A percentile compares a stretch with the other conserved stretches of the same genome.
phyloP scores from a whole-genome alignment of 495 filamentous ascomycete genomes.

The Peziza echinospora region DNA sequence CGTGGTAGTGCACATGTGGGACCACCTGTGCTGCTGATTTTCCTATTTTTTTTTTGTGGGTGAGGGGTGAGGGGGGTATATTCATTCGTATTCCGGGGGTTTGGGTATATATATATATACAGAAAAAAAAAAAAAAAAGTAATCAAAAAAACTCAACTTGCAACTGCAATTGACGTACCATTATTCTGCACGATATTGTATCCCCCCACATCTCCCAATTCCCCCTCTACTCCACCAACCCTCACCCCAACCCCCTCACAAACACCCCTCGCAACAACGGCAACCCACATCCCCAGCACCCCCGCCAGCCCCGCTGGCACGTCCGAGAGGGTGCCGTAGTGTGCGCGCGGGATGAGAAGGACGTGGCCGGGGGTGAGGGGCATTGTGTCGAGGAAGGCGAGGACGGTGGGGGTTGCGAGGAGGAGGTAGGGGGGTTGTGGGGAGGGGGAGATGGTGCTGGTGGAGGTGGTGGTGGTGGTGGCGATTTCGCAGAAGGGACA shows the following conservation, averaged over 20 bases:
- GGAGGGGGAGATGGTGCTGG: conserved; percentile 20
- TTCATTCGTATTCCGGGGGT: neutral
- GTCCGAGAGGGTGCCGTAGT: conserved; percentile 51
- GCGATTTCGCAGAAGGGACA: conserved; percentile 54
- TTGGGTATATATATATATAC: neutral
- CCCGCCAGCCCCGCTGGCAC: conserved; percentile 25
- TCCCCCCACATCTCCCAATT: conserved; percentile 41
- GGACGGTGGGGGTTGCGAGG: conserved; percentile 44
- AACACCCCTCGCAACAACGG: neutral
- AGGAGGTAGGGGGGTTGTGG: conserved; percentile 36
- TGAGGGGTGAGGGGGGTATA: neutral
- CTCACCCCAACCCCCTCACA: conserved; percentile 34
- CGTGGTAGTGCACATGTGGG: conserved; percentile 76
- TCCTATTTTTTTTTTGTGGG: too few relatives aligned
- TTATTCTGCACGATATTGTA: conserved; percentile 96
- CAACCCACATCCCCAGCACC: conserved; percentile 25
- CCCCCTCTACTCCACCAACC: conserved; percentile 48
- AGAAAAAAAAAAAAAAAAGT: too few relatives aligned
- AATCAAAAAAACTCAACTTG: too few relatives aligned
- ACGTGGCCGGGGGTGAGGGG: conserved; percentile 61
- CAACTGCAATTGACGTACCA: conserved; percentile 34
- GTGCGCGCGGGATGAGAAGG: conserved; percentile 47
- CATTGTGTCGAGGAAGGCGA: conserved; percentile 83
- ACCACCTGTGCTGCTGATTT: conserved; percentile 74
- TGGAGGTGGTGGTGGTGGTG: conserved; percentile 24